These are phyloP conservation scores for Aspergillus felis DNA, from an alignment of 2,329 filamentous ascomycete species.

Conservation along the genomic window DNA sequence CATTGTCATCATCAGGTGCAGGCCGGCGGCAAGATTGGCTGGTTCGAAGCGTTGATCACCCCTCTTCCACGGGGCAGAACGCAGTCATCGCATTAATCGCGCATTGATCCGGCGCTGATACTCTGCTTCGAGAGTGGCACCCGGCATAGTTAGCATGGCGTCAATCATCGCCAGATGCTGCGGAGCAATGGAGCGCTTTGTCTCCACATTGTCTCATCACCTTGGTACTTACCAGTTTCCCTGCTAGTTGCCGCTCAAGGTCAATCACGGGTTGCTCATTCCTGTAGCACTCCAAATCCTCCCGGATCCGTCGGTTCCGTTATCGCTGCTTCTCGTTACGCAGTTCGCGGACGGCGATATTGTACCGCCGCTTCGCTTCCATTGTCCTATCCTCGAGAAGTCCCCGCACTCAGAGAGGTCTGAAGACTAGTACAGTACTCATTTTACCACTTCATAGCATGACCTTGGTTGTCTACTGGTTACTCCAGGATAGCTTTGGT, in stretches of 20 bases:
- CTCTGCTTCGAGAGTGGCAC: conserved; percentile 18
- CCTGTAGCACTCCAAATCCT: conserved; percentile 16
- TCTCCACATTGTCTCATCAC: conserved; percentile 1
- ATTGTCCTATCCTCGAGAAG: too few species aligned
- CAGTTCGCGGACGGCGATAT: conserved; percentile 2
- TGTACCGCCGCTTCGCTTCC: conserved; percentile 5
- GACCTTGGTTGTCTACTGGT: too few species aligned
- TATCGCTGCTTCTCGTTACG: conserved; percentile 18
- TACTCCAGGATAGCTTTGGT: too few species aligned
- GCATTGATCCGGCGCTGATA: conserved; percentile 19
- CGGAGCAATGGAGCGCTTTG: conserved; percentile 16
- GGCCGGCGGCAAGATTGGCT: conserved; percentile 25
- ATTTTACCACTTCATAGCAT: too few species aligned
- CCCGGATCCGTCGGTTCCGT: conserved; percentile 6
- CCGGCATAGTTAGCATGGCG: conserved; percentile 18
- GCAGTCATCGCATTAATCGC: conserved; percentile 20
- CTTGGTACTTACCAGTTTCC: conserved; percentile 10
- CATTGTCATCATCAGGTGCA: conserved; percentile 47
- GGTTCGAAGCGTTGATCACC: conserved; percentile 4
- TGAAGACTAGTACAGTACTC: too few species aligned
- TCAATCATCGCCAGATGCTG: conserved; percentile 23
- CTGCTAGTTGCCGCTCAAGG: conserved; percentile 14
- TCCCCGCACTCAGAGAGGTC: too few species aligned
- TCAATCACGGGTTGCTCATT: conserved; percentile 20
- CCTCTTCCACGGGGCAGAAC: conserved; percentile 22